These are phyloP conservation scores for Talaromyces funiculosus DNA, from an alignment of 2,329 filamentous ascomycete species.

Conservation along the genomic window DNA sequence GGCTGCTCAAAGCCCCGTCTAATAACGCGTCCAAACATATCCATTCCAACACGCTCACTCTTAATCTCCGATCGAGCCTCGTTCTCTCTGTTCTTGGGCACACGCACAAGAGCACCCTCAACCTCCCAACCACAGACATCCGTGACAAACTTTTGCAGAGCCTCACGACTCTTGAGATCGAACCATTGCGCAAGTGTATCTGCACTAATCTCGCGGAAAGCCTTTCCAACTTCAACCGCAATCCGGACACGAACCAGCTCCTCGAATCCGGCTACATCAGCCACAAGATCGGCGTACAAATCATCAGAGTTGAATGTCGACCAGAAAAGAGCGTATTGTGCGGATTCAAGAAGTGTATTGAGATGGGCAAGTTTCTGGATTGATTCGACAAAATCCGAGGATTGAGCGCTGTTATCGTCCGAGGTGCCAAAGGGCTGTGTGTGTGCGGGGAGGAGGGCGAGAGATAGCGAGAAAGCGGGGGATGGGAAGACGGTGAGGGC, in stretches of 20 bases:
- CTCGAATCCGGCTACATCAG: conserved; percentile 92
- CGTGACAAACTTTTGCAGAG: conserved; percentile 69
- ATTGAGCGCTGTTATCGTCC: conserved; percentile 16
- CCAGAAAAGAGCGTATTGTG: conserved; percentile 92
- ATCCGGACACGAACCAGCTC: conserved; percentile 88
- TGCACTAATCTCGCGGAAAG: conserved; percentile 67
- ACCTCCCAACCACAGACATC: conserved; percentile 86
- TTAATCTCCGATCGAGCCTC: conserved; percentile 95
- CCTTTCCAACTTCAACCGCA: conserved; percentile 76
- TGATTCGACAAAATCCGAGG: conserved; percentile 67
- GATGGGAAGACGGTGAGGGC: conserved; percentile 94
- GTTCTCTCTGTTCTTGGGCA: conserved; percentile 93
- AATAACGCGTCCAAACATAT: conserved; percentile 59
- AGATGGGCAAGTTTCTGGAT: conserved; percentile 80
- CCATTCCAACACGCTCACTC: conserved; percentile 73
- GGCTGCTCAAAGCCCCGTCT: conserved; percentile 81
- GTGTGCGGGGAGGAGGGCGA: conserved; percentile 87
- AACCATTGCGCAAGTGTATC: conserved; percentile 69
- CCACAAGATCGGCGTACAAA: conserved; percentile 89
- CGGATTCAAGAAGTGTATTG: conserved; percentile 80
- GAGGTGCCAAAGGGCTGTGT: conserved; percentile 56
- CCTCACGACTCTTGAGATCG: conserved; percentile 59
- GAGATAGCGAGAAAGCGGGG: conserved; percentile 86
- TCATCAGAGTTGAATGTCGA: conserved; percentile 86
- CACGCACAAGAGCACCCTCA: conserved; percentile 56